These are phyloP conservation scores for Pseudogymnoascus sp. DNA, from an alignment of 2,329 filamentous ascomycete species.

Conservation along the genomic window DNA sequence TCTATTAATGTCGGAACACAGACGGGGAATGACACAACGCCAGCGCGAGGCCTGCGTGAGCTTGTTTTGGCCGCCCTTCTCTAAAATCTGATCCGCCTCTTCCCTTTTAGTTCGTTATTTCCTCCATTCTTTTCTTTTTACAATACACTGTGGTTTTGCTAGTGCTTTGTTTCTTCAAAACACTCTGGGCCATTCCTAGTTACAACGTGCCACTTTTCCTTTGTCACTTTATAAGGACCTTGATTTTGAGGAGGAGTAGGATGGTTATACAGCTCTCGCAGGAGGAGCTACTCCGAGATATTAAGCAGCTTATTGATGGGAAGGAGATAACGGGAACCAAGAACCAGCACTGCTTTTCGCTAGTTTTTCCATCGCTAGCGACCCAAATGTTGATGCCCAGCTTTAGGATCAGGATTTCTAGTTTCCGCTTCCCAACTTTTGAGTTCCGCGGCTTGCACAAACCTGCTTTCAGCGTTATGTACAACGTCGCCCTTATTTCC, in stretches of 20 bases:
- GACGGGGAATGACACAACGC: neutral
- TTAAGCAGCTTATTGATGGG: neutral
- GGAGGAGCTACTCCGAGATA: neutral
- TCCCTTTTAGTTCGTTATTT: neutral
- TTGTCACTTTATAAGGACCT: neutral
- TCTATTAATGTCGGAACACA: neutral
- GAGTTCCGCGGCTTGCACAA: neutral
- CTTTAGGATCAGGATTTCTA: neutral
- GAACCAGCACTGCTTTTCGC: neutral
- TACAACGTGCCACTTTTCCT: neutral
- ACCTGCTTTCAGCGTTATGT: neutral
- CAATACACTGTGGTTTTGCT: neutral
- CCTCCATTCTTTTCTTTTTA: neutral
- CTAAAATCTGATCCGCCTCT: neutral
- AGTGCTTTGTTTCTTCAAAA: neutral
- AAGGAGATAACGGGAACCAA: neutral
- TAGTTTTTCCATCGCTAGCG: neutral
- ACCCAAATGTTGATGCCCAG: neutral
- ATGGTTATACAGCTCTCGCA: conserved; percentile 10
- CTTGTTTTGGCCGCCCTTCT: neutral
- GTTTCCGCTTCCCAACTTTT: neutral
- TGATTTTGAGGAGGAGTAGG: neutral
- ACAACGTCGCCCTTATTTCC: neutral
- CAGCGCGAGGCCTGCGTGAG: neutral
- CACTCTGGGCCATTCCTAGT: neutral